Base-by-base conservation (phyloP, 73 alveolate genomes). In the Tetrahymena elliotti region DNA sequence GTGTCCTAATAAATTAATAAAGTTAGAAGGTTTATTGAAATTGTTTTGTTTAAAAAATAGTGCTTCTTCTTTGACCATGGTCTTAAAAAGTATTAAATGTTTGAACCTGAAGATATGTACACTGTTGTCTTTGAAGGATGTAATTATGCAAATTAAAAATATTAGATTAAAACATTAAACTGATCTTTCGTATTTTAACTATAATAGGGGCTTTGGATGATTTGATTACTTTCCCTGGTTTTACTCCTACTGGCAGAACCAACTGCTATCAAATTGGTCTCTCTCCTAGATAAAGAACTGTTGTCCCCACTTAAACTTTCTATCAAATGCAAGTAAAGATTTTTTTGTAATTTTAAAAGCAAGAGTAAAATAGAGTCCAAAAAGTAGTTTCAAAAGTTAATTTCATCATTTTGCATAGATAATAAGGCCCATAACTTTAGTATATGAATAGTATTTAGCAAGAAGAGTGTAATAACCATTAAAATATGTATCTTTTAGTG, bases 201-300 rank as follows among this genome's bases (percentile, higher is more conserved):
- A n/a, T 31, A 27, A 84, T 88, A 94, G 96, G 96, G 96, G 96
- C 96, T 38, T 47, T 94, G 95, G 96, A 94, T 38, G 96, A 94
- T 94, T 94, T 83, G 47, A 39, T 94, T 53, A 88, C 96, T 84
- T 94, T 84, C 53, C 83, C 93, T 38, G 96, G 96, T 41, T 84
- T 93, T 35, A 94, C 96, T 34, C 96, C 96, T 33, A 94, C 96
- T 9, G 96, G 96, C 36, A 94, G 96, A 88, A 94, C 96, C 35
- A 88, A 84, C 37, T 39, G 95, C 35, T 94, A 84, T 37, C 83
- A 94, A 52, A 94, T 94, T 94, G 96, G 95, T 38, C 52, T 94
- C 38, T 93, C 95, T 22, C 96, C 96, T 18, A 94, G 93, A 47
- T 47, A 94, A 34, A 94, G 84, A 52, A 94, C 93, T 31, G 83